Percentiles rank a stretch among this genome's conserved stretches.
Conservation (phyloP, 208 protist genomes). For the Trypanosoma lewisi region DNA sequence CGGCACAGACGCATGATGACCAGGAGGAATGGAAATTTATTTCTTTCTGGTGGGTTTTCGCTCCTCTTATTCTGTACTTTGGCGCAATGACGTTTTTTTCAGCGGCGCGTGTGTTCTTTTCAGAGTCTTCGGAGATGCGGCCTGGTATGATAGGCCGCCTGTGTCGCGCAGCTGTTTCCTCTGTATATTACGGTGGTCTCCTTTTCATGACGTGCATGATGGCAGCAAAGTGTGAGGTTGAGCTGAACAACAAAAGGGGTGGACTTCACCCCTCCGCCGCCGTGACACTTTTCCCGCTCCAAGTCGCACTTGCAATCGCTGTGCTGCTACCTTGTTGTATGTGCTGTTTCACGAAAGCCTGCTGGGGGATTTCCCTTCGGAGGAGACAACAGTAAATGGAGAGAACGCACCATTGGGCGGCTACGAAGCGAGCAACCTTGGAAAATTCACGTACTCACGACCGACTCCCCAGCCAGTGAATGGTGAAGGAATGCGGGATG, state of each 20-base stretch:
- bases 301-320: slow-evolving; percentile 26
- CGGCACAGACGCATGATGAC: slow-evolving; percentile 13
- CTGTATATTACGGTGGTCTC: slow-evolving; percentile 23
- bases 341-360: slow-evolving; percentile 6
- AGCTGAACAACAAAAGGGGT: slow-evolving; percentile 30
- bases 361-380: background rate
- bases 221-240: slow-evolving; percentile 43
- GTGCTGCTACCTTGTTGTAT: slow-evolving; percentile 29
- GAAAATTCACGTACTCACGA: background rate
- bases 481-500: no score
- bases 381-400: background rate
- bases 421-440: background rate
- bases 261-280: slow-evolving; percentile 40
- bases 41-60: slow-evolving; percentile 60
- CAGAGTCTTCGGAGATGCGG: background rate
- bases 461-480: no score
- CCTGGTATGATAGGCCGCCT: slow-evolving; percentile 11
- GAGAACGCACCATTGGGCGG: background rate
- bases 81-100: slow-evolving; percentile 16
- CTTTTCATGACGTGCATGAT: slow-evolving; percentile 62
- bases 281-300: slow-evolving; percentile 41
- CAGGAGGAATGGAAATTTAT: slow-evolving; percentile 2
- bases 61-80: slow-evolving; percentile 46
- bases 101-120: background rate
- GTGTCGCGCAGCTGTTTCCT: slow-evolving; percentile 15